These are phyloP conservation scores for Globisporangium viniferum DNA, from an alignment of 352 stramenopile genomes.

Conservation along the genomic window DNA sequence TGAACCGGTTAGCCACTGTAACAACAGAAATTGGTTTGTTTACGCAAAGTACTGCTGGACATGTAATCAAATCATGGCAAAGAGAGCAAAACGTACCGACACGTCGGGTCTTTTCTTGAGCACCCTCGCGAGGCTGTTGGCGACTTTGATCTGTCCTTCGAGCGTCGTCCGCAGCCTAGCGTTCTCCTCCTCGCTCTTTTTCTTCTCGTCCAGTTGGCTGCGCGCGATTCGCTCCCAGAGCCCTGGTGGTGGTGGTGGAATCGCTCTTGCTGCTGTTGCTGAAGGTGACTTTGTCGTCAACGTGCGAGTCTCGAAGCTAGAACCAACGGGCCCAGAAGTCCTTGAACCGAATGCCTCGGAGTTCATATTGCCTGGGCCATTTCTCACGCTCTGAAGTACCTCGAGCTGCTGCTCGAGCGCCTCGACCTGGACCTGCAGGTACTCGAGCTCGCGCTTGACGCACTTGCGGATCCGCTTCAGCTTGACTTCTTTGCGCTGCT, in stretches of 20 bases:
- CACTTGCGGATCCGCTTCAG: constrained; percentile 12
- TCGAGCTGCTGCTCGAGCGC: neutral
- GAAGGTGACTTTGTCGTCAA: neutral
- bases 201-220: constrained; percentile 30
- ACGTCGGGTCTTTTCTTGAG: constrained; percentile 25
- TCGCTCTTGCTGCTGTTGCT: no score
- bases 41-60: neutral
- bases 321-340: neutral
- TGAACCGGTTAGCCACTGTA: neutral
- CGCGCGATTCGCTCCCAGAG: constrained; percentile 38
- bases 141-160: constrained; percentile 30
- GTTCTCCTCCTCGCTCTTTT: constrained; percentile 36
- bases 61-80: neutral
- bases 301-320: neutral
- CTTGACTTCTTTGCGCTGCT: neutral
- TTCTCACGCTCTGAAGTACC: neutral
- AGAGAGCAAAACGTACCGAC: neutral
- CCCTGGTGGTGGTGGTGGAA: no score
- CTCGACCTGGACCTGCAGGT: constrained; percentile 22
- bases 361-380: neutral
- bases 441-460: constrained; percentile 25
- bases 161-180: constrained; percentile 22
- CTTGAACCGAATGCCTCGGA: neutral
- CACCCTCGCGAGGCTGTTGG: constrained; percentile 24
- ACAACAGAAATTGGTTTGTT: neutral